Conservation (phyloP, 768 basidiomycete species). For the Amanita fuliginea region DNA sequence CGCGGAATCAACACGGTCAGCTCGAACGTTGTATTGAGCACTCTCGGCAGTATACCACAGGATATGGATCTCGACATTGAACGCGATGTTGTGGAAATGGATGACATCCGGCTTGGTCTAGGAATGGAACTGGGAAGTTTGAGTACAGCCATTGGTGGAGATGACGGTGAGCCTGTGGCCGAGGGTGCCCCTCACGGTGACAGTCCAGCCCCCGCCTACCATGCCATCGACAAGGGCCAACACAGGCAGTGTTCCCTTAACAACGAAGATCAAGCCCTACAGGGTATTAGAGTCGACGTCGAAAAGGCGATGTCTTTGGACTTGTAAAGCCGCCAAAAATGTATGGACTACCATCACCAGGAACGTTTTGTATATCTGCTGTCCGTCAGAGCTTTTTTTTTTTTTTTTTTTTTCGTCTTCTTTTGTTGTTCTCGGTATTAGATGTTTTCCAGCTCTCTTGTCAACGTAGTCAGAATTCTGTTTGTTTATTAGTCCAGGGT, state of each 20-base stretch:
- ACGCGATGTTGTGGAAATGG: slow-evolving; percentile 44
- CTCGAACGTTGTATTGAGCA: slow-evolving; percentile 54
- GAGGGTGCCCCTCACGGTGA: slow-evolving; percentile 28
- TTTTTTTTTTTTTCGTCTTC: too few species aligned
- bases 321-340: neutral
- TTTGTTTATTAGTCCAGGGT: neutral
- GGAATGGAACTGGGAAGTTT: slow-evolving; percentile 40
- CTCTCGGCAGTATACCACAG: slow-evolving; percentile 47
- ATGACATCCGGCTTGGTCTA: slow-evolving; percentile 43
- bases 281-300: slow-evolving; percentile 49
- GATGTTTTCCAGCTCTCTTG: neutral
- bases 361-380: neutral
- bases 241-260: slow-evolving; percentile 17
- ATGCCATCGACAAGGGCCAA: slow-evolving; percentile 39
- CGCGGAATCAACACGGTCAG: slow-evolving; percentile 40
- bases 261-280: slow-evolving; percentile 19
- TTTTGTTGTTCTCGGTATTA: neutral
- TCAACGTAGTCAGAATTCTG: neutral
- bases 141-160: slow-evolving; percentile 40
- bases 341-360: neutral
- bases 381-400: too few species aligned
- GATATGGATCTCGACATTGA: slow-evolving; percentile 40
- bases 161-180: slow-evolving; percentile 39
- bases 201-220: slow-evolving; percentile 47
- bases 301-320: slow-evolving; percentile 39